Percentiles rank a stretch among this genome's conserved stretches.
phyloP scores from a whole-genome alignment of 176 grass and related monocot genomes.

The Chrysopogon serrulatus region DNA sequence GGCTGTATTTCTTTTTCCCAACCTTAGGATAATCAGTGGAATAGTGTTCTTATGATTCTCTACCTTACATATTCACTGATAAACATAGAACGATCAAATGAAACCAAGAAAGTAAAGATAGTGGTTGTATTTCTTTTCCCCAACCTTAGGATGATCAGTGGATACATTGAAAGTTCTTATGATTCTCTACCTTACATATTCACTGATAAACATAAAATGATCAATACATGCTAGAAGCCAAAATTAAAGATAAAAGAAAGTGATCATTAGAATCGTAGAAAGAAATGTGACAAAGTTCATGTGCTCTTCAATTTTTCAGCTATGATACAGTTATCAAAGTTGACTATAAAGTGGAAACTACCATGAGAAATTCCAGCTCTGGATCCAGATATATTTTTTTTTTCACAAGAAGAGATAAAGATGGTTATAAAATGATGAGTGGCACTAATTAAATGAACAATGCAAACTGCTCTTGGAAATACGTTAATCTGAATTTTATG shows the following conservation, averaged over 20 bases:
- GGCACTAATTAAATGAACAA: neutral
- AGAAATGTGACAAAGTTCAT: neutral
- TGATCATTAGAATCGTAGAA: neutral
- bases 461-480: neutral
- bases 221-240: neutral
- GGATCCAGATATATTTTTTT: neutral
- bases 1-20: neutral
- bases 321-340: neutral
- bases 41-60: neutral
- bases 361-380: neutral
- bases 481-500: neutral
- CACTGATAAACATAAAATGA: too few relatives aligned
- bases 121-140: neutral
- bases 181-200: too few relatives aligned
- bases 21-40: neutral
- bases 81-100: neutral
- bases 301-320: neutral
- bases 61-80: neutral
- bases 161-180: too few relatives aligned
- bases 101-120: slow-evolving; percentile 14
- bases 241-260: neutral
- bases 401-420: neutral
- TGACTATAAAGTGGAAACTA: neutral
- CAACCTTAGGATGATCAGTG: neutral
- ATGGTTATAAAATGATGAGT: neutral